A percentile compares a stretch with the other conserved stretches of the same genome.
Evolutionary conservation across 306 rosid species (phyloP).

Genomic region (Inga oerstediana): DNA sequence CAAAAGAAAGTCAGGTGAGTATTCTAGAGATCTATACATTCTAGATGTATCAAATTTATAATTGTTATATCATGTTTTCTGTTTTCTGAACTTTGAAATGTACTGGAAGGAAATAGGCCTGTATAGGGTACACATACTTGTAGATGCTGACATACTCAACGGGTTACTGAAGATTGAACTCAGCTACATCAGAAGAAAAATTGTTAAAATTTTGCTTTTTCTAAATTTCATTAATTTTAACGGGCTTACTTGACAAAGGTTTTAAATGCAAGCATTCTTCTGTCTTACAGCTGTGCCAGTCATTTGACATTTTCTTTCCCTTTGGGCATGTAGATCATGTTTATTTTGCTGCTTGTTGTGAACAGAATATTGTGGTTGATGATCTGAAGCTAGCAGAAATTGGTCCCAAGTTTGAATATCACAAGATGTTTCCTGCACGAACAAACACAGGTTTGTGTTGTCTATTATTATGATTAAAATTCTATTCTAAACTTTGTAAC

Average conservation of each 20-base stretch:
- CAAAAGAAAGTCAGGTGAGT: conserved; percentile 63
- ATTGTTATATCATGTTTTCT: neutral
- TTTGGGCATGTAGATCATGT: conserved; percentile 14
- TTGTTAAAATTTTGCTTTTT: neutral
- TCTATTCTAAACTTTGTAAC: conserved; percentile 13
- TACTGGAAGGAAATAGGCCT: conserved; percentile 15
- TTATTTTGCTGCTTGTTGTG: conserved; percentile 31
- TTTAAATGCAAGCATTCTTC: conserved; percentile 6
- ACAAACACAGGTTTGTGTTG: conserved; percentile 80
- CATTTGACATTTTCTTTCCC: conserved; percentile 1
- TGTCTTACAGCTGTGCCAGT: neutral
- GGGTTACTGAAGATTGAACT: conserved; percentile 12
- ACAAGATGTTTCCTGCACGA: conserved; percentile 88
- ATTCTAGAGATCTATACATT: conserved; percentile 7
- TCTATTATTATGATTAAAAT: conserved; percentile 19
- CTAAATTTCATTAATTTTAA: conserved; percentile 6
- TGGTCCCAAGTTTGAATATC: conserved; percentile 92
- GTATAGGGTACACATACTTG: neutral
- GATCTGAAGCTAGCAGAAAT: conserved; percentile 79
- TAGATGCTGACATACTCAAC: conserved; percentile 3
- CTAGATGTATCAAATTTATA: neutral
- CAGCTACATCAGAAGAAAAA: conserved; percentile 19
- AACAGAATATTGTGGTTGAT: conserved; percentile 82
- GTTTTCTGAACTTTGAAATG: neutral
- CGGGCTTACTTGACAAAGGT: neutral